Evolutionary conservation across 345 rosid species (phyloP), one percentile per base, ranked within the genome.

Genomic region (Camelina laxa): DNA sequence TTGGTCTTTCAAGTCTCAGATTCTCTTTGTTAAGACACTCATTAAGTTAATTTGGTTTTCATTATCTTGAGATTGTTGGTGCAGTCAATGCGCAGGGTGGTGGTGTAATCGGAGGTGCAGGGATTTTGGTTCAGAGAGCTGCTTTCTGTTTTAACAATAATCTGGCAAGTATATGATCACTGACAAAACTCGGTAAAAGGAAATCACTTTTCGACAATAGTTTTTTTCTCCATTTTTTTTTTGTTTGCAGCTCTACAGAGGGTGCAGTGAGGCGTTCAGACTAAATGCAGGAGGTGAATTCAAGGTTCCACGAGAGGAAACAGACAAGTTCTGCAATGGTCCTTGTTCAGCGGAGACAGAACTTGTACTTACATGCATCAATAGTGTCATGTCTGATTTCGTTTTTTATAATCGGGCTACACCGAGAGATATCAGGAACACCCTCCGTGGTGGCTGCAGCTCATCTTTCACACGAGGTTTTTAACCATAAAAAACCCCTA

Each of bases 341-440:
- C 88, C 91, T 69, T 89, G 91, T 64, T 17, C 80, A 1, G 74
- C 64, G 0, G 90, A 89, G 81, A 87, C 90, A 20, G 81, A 79
- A 6, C 59, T 62, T 24, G 84, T 86, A 41, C 88, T 86, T 7
- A 58, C 60, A 38, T 89, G 95, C 19, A 73, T 89, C 6, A 80
- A 87, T 39, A 67, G 44, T 11, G 16, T 82, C 35, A 70, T 84
- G 33, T 84, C 90, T 16, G 65, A 75, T 73, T 87, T 87, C 75
- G 55, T 70, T 1, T 89, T 87, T 73, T 60, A 61, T 51, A 87
- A 87, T 69, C 78, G 61, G 1, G 89, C 89, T 55, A 82, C 85
- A 0, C 78, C 84, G 0, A 57, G 71, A 14, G 87, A 85, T 42
- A 47, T 85, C 6, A 74, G 85, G 51, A 60, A 71, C 36, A 73